Base-by-base conservation (phyloP, 2,329 filamentous ascomycete genomes). In the Paraphaeosphaeria minitans region DNA sequence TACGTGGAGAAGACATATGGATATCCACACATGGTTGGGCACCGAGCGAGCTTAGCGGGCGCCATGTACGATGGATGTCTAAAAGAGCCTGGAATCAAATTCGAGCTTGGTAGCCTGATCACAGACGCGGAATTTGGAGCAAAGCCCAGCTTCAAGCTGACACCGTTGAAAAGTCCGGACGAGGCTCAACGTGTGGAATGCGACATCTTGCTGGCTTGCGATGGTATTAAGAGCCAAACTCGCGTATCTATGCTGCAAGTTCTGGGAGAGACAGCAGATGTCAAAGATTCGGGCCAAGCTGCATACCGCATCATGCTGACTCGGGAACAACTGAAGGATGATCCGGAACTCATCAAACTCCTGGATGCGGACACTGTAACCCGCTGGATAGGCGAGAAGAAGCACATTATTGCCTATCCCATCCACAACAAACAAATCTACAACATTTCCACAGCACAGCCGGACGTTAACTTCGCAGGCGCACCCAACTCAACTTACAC, bases 1-100 rank as follows among this genome's bases (percentile, higher is more conserved):
- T 87, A 92, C 65, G 87, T 94, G 62, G 79, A 84, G 51, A 77
- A 84, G 9, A 87, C 84, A 33, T 94, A 93, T 71, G 85, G 85
- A 37, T 92, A 89, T 72, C 87, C 89, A 0, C 91, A 94, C 77
- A 92, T 91, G 84, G 89, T 91, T 4, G 91, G 90, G 8, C 91
- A 95, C 73, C 86, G 91, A 21, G 83, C 88, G 0, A 90, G 88
- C 9, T 83, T 94, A 4, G 89, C 91, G 6, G 84, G 84, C 37
- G 84, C 85, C 6, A 78, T 94, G 33, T 93, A 87, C 75, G 82
- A 89, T 49, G 90, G 85, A n/a, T 93, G 90, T 77, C 80, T 86
- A 67, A 82, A 90, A 67, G 74, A 83, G 19, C 80, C 80, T 7
- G 69, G 60, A 37, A 87, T 94, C 71, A 86, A 75, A 7, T 93